phyloP scores from a whole-genome alignment of 2,329 filamentous ascomycete genomes.

The Talaromyces marneffei region DNA sequence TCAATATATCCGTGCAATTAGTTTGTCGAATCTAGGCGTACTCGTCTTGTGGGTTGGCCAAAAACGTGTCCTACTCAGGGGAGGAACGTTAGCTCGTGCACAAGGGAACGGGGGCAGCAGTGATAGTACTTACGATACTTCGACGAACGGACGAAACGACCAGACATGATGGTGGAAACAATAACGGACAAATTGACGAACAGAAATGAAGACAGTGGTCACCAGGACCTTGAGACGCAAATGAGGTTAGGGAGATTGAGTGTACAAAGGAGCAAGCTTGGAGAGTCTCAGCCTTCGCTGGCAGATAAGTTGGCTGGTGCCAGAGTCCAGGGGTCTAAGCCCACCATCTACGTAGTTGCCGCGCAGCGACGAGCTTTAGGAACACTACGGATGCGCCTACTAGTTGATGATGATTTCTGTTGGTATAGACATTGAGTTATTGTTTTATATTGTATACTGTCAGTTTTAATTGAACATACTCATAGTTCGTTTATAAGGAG shows the following conservation, averaged over 20 bases:
- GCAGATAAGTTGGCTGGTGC: not conserved
- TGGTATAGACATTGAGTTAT: too few species aligned
- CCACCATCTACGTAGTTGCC: not conserved
- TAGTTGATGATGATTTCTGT: not conserved
- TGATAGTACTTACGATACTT: slow-evolving; percentile 58
- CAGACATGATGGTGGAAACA: slow-evolving; percentile 50
- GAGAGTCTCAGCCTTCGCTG: not conserved
- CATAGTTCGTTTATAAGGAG: too few species aligned
- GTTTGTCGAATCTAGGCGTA: slow-evolving; percentile 26
- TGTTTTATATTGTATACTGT: not conserved
- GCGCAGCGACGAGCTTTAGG: not conserved
- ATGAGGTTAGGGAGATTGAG: not conserved
- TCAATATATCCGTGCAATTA: not conserved
- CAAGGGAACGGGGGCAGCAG: slow-evolving; percentile 9
- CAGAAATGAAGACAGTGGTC: not conserved
- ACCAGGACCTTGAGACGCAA: slow-evolving; percentile 12
- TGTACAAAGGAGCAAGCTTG: not conserved
- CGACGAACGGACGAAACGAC: slow-evolving; percentile 66
- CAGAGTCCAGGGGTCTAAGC: not conserved
- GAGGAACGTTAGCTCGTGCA: slow-evolving; percentile 24
- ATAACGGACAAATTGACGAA: slow-evolving; percentile 18
- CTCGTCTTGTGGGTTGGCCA: slow-evolving; percentile 86
- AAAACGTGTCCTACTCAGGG: slow-evolving; percentile 80
- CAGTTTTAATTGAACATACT: too few species aligned
- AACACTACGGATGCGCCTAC: not conserved